Evolutionary conservation across 108 stramenopile species (phyloP), one percentile per base, ranked within the genome.

Genomic region (Mayamaea pseudoterrestris): DNA sequence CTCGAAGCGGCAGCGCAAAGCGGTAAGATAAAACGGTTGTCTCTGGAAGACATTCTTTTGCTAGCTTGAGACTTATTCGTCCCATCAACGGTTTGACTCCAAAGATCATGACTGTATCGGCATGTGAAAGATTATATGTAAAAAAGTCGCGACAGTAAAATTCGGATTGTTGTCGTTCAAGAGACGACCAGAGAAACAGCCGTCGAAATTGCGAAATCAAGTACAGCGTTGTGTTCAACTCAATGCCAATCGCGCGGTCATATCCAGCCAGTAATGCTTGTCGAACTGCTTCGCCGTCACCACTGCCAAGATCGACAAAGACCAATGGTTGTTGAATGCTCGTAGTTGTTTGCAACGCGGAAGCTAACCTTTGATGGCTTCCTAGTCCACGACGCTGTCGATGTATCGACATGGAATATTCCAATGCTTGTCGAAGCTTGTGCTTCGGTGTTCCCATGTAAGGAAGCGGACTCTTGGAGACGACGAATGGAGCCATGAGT

Each of bases 401-500:
- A 17, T 31, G 21, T 9, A 22, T 18, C 52, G 42, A 14, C 36
- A 24, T 17, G 55, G 65, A 26, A 75, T 47, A 40, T 26, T 63
- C 29, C 24, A 86, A 39, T 16, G 84, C 84, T 26, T 42, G 43
- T 35, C 65, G 65, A 0, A 86, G 49, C 53, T 86, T 86, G n/a
- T 44, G 40, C n/a, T 58, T 45, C 0, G 84, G 84, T 34, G 84
- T 81, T 16, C 80, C 73, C 84, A 86, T 86, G 65, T 78, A 86
- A 1, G 84, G 84, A 30, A 79, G 48, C 22, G 52, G 50, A 9
- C 72, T 73, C 18, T 65, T 55, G 9, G 67, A 43, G 3, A 68
- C 55, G 0, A 86, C 54, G 63, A 86, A 86, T 13, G 84, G 84
- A 45, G 64, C 55, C 30, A 64, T 78, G 7, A 77, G 41, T 28